Percentiles rank a stretch among this genome's conserved stretches.
Evolutionary conservation across 495 filamentous ascomycete species (phyloP).

Genomic region (Hypoxylon rickii): DNA sequence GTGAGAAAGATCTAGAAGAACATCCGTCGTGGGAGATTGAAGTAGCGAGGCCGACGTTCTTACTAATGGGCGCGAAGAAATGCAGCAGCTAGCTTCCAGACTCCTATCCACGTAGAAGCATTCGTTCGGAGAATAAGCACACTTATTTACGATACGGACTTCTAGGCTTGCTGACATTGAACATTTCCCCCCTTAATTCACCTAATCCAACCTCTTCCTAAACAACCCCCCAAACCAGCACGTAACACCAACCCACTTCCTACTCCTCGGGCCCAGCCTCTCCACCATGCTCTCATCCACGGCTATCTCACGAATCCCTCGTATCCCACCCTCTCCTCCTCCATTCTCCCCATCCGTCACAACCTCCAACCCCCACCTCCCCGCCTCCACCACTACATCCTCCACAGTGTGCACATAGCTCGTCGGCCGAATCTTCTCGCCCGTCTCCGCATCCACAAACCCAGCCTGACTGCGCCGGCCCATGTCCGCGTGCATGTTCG

Average conservation of each 20-base stretch:
- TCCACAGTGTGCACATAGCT: constrained; percentile 63
- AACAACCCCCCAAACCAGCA: constrained; percentile 70
- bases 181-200: too few species aligned
- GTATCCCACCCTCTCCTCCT: too few species aligned
- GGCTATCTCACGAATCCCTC: constrained; percentile 49
- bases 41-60: constrained; percentile 24
- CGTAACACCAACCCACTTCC: constrained; percentile 69
- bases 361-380: constrained; percentile 58
- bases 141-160: too few species aligned
- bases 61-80: constrained; percentile 26
- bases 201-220: constrained; percentile 41
- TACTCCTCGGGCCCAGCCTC: constrained; percentile 60
- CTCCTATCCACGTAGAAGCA: too few species aligned
- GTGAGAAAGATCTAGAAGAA: constrained; percentile 12
- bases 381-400: constrained; percentile 61
- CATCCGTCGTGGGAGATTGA: constrained; percentile 19
- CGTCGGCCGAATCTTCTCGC: constrained; percentile 63
- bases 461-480: constrained; percentile 66
- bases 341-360: too few species aligned
- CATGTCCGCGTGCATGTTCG: constrained; percentile 78
- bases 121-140: too few species aligned
- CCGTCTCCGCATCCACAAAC: constrained; percentile 62
- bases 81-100: too few species aligned
- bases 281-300: constrained; percentile 57
- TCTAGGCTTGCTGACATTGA: too few species aligned